Evolutionary conservation across 257 asterid species (phyloP), one percentile per base, ranked within the genome.

Genomic region (Nicotiana obtusifolia): DNA sequence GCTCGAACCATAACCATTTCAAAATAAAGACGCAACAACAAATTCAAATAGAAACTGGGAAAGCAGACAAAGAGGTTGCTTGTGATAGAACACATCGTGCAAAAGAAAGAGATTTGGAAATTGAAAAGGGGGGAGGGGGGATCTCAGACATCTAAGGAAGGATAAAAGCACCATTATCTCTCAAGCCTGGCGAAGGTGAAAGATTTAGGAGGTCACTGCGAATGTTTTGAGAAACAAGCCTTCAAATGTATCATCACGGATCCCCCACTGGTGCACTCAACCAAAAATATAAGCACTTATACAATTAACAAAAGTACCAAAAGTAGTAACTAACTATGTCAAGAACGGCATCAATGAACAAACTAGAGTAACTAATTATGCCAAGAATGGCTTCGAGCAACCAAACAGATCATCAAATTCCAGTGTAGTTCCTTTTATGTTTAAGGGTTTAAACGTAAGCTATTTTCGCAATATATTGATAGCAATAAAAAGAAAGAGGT

Each of bases 221-320:
- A 71, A 73, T 73, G 79, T 73, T 73, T 73, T 47, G 79, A 47
- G 61, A 73, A 47, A 73, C 61, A 73, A 47, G 41, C 56, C 64
- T 73, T 73, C 79, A 73, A 73, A 3, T 5, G 22, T 11, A 73
- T 16, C 49, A 37, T 71, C 78, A 71, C 22, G 60, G 47, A 20
- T 2, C 22, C 76, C 35, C 37, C 13, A 35, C 24, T 10, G 47
- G 22, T 41, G 31, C 60, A 44, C 78, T 22, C 15, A 20, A 71
- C 59, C 5, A 73, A 17, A 56, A 15, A 5, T 56, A 17, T 1
- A 56, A 56, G 62, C 20, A 11, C 31, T n/a, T 4, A 37, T 5
- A 11, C 77, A 10, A 41, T 69, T 11, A 69, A 69, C 57, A 54
- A 41, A 69, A 20, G 0, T 41, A 10, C 54, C 35, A 41, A 71